phyloP scores from a whole-genome alignment of 73 alveolate species.

The Breviolum minutum region DNA sequence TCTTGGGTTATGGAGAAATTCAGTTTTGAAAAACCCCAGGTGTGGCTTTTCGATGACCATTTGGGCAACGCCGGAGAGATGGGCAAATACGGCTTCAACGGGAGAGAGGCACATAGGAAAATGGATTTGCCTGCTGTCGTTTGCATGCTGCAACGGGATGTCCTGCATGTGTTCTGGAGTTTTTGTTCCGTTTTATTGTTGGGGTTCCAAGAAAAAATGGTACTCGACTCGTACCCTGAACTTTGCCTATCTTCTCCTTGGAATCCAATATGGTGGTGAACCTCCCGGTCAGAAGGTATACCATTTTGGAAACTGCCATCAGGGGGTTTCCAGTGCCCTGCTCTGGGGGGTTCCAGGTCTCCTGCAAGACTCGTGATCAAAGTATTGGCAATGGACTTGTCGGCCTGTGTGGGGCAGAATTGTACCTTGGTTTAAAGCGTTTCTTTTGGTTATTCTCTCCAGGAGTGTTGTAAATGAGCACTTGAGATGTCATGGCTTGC shows the following conservation, averaged over 20 bases:
- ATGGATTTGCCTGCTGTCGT: neutral
- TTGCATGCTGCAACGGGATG: neutral
- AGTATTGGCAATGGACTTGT: conserved; percentile 80
- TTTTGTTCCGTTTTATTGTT: neutral
- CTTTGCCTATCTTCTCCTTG: neutral
- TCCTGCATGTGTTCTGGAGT: neutral
- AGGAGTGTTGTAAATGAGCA: no score
- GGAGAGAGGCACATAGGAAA: conserved; percentile 21
- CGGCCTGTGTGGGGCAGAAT: conserved; percentile 58
- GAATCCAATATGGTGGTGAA: neutral
- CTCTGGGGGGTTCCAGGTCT: neutral
- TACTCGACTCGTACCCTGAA: no score
- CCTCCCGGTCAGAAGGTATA: neutral
- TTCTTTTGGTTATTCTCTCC: no score
- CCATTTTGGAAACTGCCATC: neutral
- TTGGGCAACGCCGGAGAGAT: conserved; percentile 76
- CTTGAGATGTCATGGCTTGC: no score
- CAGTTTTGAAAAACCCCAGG: neutral
- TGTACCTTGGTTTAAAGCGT: neutral
- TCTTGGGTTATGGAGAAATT: no score
- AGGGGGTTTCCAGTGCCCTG: neutral
- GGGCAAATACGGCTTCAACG: conserved; percentile 89
- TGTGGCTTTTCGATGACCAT: conserved; percentile 77
- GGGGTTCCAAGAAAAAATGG: neutral
- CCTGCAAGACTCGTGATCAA: conserved; percentile 75